Evolutionary conservation across 2,329 filamentous ascomycete genomes (phyloP), one percentile per base, ranked within the genome.

Genomic region (Neopestalotiopsis sp.): DNA sequence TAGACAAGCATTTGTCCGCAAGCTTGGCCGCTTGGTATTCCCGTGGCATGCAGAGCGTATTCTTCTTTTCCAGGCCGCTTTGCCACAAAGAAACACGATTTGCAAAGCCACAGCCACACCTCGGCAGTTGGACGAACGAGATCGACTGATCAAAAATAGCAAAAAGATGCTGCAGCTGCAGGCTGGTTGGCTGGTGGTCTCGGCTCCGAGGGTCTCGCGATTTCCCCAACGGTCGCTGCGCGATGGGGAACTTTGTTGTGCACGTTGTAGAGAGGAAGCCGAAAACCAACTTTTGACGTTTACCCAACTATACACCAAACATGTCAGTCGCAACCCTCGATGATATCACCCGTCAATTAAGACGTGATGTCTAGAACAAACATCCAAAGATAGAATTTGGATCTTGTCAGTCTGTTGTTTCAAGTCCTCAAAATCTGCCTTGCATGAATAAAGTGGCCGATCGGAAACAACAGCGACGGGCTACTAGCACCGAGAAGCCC

Each of bases 351-450:
- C 10, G 59, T 38, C 59, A 14, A 12, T 40, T 62, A 64, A 64
- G 40, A 30, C 24, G 12, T 38, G 6, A 30, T 49, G 32, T 64
- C n/a, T 49, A 28, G 61, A n/a, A 42, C 34, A 64, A 38, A 38
- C 34, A 38, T 28, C 34, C 34, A 38, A 64, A 49, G 38, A 64
- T 53, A 53, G 42, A 64, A 28, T 45, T 45, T 24, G 28, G 28
- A 64, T 59, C 61, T 24, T 30, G 61, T 64, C 38, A 64, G 38
- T 45, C 59, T 38, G 59, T 64, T 64, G 61, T 64, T 64, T 64
- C 61, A 64, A 42, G 34, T 40, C 38, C n/a, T 28, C 40, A 24
- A 49, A 64, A 53, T 64, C 38, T 64, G 61, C 61, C 61, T 64
- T 64, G 61, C 61, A 64, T 64, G 38, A 64, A 64, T 28, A 40